These are phyloP conservation scores for Keithomyces neogunnii DNA, from an alignment of 2,329 filamentous ascomycete genomes.

Conservation along the genomic window DNA sequence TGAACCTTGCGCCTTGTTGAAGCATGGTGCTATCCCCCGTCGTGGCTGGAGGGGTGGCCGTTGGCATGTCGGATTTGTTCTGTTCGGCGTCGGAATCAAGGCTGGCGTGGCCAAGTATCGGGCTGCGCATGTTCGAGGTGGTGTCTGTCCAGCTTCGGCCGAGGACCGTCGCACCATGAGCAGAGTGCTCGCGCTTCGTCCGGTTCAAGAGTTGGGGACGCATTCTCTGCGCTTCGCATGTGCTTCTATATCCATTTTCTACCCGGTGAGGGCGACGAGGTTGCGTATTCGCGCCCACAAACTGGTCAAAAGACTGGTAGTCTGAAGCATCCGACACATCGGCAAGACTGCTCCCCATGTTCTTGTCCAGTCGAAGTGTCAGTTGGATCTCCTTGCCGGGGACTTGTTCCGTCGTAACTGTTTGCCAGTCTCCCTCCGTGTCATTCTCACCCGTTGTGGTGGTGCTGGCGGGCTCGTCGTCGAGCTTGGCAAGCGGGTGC, in stretches of 20 bases:
- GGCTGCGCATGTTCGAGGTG: slow-evolving; percentile 9
- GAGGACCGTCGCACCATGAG: slow-evolving; percentile 14
- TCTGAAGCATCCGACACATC: slow-evolving; percentile 31
- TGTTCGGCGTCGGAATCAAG: slow-evolving; percentile 18
- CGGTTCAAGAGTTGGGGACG: slow-evolving; percentile 8
- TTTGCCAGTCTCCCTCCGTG: slow-evolving; percentile 28
- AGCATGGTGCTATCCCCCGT: neutral
- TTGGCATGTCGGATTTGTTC: neutral
- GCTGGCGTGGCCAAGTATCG: slow-evolving; percentile 21
- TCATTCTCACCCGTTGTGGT: slow-evolving; percentile 8
- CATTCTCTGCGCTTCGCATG: neutral
- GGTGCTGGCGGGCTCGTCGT: slow-evolving; percentile 3
- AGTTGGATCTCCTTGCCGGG: slow-evolving; percentile 14
- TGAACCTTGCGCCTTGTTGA: neutral
- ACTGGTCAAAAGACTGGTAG: slow-evolving; percentile 8
- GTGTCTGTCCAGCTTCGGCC: slow-evolving; percentile 15
- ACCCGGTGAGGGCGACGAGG: slow-evolving; percentile 8
- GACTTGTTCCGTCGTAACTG: slow-evolving; percentile 22
- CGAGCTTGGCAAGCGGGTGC: slow-evolving; percentile 6
- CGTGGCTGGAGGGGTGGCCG: neutral
- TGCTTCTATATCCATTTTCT: neutral
- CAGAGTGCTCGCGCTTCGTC: slow-evolving; percentile 10
- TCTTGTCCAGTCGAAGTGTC: slow-evolving; percentile 15
- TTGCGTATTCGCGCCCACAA: neutral
- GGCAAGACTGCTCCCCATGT: slow-evolving; percentile 35